A percentile compares a stretch with the other conserved stretches of the same genome.
Conservation (phyloP, 305 asterid genomes). For the Stenogyne calaminthoides region DNA sequence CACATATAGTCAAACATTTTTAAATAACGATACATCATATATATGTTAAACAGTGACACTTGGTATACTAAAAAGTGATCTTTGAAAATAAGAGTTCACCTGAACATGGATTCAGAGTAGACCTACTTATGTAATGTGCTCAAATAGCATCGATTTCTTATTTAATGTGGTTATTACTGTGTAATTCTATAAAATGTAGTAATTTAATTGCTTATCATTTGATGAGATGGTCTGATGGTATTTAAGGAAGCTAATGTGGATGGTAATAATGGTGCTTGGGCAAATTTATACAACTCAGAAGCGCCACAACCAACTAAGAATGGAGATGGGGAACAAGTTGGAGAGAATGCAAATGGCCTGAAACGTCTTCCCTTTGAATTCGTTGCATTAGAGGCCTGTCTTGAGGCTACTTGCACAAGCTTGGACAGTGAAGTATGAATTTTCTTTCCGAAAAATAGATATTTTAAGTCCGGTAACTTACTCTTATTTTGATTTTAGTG, state of each 20-base stretch:
- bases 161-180: no score
- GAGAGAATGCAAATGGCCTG: conserved; percentile 48
- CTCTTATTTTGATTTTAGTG: no score
- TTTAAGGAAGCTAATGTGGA: conserved; percentile 56
- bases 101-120: no score
- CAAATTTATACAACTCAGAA: conserved; percentile 51
- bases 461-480: no score
- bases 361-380: conserved; percentile 86
- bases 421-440: conserved; percentile 69
- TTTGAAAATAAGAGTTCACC: neutral
- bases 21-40: no score
- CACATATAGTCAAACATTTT: no score
- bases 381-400: conserved; percentile 85
- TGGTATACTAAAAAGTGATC: no score
- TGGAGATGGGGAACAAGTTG: conserved; percentile 38
- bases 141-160: no score
- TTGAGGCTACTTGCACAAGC: conserved; percentile 84
- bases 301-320: conserved; percentile 48
- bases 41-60: no score
- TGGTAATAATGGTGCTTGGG: conserved; percentile 53
- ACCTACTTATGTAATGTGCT: no score
- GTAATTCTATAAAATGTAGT: no score
- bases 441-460: neutral
- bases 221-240: conserved; percentile 16
- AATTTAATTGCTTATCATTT: no score